Conservation (phyloP, 2,329 filamentous ascomycete species). For the Penicillium sp. region DNA sequence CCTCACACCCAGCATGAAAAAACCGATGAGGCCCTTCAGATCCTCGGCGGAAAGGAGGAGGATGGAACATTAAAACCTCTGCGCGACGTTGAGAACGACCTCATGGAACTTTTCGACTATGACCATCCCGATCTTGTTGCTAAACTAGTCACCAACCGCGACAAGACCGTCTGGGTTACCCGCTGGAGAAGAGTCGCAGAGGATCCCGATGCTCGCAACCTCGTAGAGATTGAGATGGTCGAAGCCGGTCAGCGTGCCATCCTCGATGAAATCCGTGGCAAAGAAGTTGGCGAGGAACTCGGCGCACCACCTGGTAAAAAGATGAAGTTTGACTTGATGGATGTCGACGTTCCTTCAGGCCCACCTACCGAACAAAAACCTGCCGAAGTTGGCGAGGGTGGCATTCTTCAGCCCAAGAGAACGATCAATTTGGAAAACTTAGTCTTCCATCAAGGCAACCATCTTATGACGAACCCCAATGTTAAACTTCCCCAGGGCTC, state of each 20-base stretch:
- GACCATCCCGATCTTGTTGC: constrained; percentile 91
- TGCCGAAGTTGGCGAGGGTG: constrained; percentile 67
- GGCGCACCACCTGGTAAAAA: constrained; percentile 67
- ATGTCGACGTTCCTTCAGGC: constrained; percentile 71
- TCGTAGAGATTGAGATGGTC: constrained; percentile 85
- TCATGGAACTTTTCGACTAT: constrained; percentile 98
- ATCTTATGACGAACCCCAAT: constrained; percentile 98
- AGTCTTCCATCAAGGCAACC: constrained; percentile 95
- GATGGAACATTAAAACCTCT: constrained; percentile 80
- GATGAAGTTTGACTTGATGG: constrained; percentile 81
- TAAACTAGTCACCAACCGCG: constrained; percentile 84
- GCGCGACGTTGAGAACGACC: constrained; percentile 93
- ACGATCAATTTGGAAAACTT: constrained; percentile 93
- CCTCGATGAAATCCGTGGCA: constrained; percentile 80
- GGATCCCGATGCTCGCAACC: constrained; percentile 66
- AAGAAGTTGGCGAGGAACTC: constrained; percentile 55
- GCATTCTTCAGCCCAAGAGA: constrained; percentile 80
- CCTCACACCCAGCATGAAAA: constrained; percentile 93
- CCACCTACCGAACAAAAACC: constrained; percentile 54
- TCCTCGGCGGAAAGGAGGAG: constrained; percentile 70
- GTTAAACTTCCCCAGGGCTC: constrained; percentile 92
- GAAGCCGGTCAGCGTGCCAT: constrained; percentile 84
- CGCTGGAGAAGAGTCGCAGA: constrained; percentile 79
- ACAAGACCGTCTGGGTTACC: constrained; percentile 95
- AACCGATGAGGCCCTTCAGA: constrained; percentile 76